Base-by-base conservation (phyloP, 768 basidiomycete species). In the Phaeotremella skinneri region DNA sequence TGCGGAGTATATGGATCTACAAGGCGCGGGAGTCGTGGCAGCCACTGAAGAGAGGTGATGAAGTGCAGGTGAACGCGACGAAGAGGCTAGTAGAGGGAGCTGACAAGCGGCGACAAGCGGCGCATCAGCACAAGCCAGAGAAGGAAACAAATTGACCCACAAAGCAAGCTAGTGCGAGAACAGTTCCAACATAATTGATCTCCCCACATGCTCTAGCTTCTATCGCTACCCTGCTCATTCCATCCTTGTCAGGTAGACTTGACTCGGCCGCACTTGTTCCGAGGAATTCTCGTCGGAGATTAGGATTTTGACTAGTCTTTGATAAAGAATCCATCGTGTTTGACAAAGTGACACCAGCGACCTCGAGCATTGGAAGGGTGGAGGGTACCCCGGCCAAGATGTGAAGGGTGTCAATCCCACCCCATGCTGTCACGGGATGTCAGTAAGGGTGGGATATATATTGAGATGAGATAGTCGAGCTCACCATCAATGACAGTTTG, bases 321-420 rank as follows among this genome's bases (percentile, higher is more conserved):
- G n/a, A n/a, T 23, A 21, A 45, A 6, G 11, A 23, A 6, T 9
- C 21, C 23, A 7, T 7, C 21, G 7, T 13, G 23, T 45, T 23
- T 20, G 37, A 82, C 45, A 52, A 43, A 2, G 34, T 27, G 27
- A 58, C 50, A 11, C 86, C 87, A 16, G 88, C 86, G 9, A 90
- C 76, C 2, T 83, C 82, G 74, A 92, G 80, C 25, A 94, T 78
- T 0, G 91, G 87, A 52, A 83, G 84, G 2, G 91, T 80, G 11
- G 90, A 86, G 0, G 89, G 89, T 0, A 92, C 88, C 2, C 92
- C 92, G 2, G 91, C 90, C 30, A 84, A 82, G 32, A 94, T 83
- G 29, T 91, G 78, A 4, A 94, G 71, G 0, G 91, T 94, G 74
- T 94, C 91, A 1, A 93, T 64, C 16, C 90, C 89, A 1, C 78